Evolutionary conservation across 768 basidiomycete species (phyloP), one percentile per base, ranked within the genome.

Genomic region (Lactarius trivialis): DNA sequence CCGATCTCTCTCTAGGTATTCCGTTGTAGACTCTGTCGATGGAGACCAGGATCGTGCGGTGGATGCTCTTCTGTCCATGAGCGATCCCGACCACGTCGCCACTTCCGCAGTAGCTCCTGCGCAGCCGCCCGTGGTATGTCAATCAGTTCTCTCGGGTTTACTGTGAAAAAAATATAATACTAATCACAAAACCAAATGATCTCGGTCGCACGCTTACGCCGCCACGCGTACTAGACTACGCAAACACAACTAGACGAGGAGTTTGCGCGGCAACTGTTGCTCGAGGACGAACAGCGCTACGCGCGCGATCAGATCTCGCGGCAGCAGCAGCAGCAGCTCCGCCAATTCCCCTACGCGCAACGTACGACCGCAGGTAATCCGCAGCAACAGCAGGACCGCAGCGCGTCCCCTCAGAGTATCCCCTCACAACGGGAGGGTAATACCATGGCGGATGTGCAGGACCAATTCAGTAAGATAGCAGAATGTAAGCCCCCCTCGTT

Each of bases 61-160:
- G 59, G 91, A 93, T 68, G 75, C 79, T 1, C 77, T 94, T 9
- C 80, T 94, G 7, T 87, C 85, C 11, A 93, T 94, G 91, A 91
- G 81, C 73, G 92, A 94, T 74, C 91, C 91, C 1, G 79, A 85
- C 7, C 92, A 88, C 69, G 78, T 78, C 19, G 72, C 77, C 15
- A 26, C 53, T n/a, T 63, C 72, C 64, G 67, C 76, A 75, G 55
- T 26, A 66, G 64, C 48, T 30, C 48, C 66, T 21, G 34, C 30
- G 15, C 41, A 39, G 24, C 60, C 41, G 19, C 34, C 36, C 52
- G 33, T 26, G n/a, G 43, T 60, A 60, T 59, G 41, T 65, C 19
- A 52, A 39, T 21, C 32, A 12, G 19, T 14, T 24, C 21, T 33
- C 34, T 17, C 43, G 43, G 43, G 21, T 8, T 21, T 9, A 24